phyloP scores from a whole-genome alignment of 2,329 filamentous ascomycete species.

The Grosmannia penicillata region DNA sequence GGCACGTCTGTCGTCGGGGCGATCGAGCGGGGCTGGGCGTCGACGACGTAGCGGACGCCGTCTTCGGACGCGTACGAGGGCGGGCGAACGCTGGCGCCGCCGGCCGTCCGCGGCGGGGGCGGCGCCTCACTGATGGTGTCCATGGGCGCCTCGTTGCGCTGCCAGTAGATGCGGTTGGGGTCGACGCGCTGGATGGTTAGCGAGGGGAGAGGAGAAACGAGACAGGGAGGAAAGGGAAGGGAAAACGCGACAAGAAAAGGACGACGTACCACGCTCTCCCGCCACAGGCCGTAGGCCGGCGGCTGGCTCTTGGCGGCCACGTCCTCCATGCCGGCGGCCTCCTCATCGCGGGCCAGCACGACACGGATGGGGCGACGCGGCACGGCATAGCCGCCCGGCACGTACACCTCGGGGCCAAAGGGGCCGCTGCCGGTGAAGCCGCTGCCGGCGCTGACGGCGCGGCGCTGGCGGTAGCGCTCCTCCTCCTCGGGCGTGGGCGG shows the following conservation, averaged over 20 bases:
- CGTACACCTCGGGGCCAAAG: slow-evolving; percentile 27
- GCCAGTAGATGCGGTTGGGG: slow-evolving; percentile 70
- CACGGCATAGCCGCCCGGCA: slow-evolving; percentile 50
- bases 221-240: not conserved
- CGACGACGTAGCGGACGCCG: slow-evolving; percentile 56
- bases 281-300: slow-evolving; percentile 76
- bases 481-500: slow-evolving; percentile 21
- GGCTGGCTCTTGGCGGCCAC: slow-evolving; percentile 47
- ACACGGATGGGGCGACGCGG: slow-evolving; percentile 64
- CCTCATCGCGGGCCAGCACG: slow-evolving; percentile 59
- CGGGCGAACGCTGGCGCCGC: slow-evolving; percentile 29
- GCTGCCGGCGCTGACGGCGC: slow-evolving; percentile 11
- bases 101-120: slow-evolving; percentile 11
- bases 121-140: slow-evolving; percentile 9
- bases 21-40: slow-evolving; percentile 46
- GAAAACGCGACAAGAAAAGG: not conserved
- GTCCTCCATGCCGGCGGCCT: slow-evolving; percentile 41
- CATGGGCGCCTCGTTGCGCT: slow-evolving; percentile 37
- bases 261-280: slow-evolving; percentile 60
- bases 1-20: slow-evolving; percentile 29
- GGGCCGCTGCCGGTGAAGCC: slow-evolving; percentile 12
- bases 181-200: slow-evolving; percentile 48
- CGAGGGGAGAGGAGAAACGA: not conserved
- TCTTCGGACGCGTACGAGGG: slow-evolving; percentile 67
- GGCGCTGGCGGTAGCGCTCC: slow-evolving; percentile 13